phyloP scores from a whole-genome alignment of 495 filamentous ascomycete genomes.

The Evansstolkia leycettana region DNA sequence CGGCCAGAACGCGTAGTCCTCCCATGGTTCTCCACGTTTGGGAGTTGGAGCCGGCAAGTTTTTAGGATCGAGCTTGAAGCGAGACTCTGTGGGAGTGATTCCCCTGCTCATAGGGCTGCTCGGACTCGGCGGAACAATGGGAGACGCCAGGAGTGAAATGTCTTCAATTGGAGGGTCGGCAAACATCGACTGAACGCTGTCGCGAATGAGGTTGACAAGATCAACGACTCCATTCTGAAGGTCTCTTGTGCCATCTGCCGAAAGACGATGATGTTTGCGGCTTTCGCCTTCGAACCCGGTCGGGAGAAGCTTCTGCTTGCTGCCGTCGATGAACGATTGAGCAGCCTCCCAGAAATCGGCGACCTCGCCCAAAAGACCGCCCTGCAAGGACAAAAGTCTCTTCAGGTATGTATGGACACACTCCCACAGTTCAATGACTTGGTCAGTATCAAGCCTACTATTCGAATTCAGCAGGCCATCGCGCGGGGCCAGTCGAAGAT shows the following conservation, averaged over 20 bases:
- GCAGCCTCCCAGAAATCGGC: constrained; percentile 90
- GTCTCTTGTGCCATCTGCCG: constrained; percentile 52
- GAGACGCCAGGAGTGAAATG: constrained; percentile 71
- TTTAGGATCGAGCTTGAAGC: constrained; percentile 66
- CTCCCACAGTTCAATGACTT: constrained; percentile 84
- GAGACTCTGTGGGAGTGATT: constrained; percentile 44
- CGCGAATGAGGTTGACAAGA: constrained; percentile 67
- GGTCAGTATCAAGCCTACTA: constrained; percentile 53
- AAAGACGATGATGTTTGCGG: constrained; percentile 71
- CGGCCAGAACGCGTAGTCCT: constrained; percentile 95
- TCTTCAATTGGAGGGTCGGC: constrained; percentile 85
- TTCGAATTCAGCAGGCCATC: constrained; percentile 43
- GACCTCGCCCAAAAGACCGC: constrained; percentile 77
- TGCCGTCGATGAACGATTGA: constrained; percentile 81
- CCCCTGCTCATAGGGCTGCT: constrained; percentile 46
- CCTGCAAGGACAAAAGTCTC: constrained; percentile 53
- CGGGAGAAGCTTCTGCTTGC: constrained; percentile 67
- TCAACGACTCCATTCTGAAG: constrained; percentile 70
- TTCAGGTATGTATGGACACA: constrained; percentile 59
- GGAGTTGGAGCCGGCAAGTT: constrained; percentile 69
- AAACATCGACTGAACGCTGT: constrained; percentile 69
- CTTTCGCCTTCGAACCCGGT: constrained; percentile 76
- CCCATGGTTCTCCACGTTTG: constrained; percentile 68
- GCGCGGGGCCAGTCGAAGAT: constrained; percentile 58
- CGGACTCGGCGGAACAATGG: constrained; percentile 60